phyloP scores from a whole-genome alignment of 129 eudicot genomes.

The Escallonia rubra region DNA sequence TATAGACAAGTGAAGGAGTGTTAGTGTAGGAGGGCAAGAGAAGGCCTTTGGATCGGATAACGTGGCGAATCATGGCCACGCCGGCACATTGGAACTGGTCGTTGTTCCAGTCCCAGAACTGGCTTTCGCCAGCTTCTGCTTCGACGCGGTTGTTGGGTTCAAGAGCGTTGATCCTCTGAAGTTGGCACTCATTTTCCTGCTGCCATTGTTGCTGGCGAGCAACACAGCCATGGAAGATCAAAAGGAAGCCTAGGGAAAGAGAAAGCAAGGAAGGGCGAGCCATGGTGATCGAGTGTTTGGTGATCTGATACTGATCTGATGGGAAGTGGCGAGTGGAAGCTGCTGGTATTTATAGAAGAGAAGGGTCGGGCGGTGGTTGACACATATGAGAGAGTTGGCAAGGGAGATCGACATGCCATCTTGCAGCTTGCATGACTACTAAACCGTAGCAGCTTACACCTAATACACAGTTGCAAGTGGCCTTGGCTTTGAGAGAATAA shows the following conservation, averaged over 20 bases:
- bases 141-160: conserved; percentile 38
- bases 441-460: conserved; percentile 15
- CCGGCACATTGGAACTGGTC: conserved; percentile 51
- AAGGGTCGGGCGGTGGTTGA: conserved; percentile 3
- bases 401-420: conserved; percentile 9
- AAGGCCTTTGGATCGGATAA: conserved; percentile 25
- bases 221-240: conserved; percentile 17
- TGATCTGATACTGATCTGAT: neutral
- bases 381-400: conserved; percentile 12
- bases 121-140: conserved; percentile 65
- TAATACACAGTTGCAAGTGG: neutral
- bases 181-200: conserved; percentile 39
- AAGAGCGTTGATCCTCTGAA: conserved; percentile 38
- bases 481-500: neutral
- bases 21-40: conserved; percentile 36
- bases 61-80: conserved; percentile 24
- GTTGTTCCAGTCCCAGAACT: conserved; percentile 43
- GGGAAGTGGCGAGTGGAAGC: conserved; percentile 22
- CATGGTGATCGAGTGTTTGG: conserved; percentile 7
- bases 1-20: conserved; percentile 49
- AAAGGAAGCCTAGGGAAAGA: conserved; percentile 3
- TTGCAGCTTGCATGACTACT: conserved; percentile 29
- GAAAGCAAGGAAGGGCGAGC: conserved; percentile 14
- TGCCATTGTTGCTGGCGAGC: conserved; percentile 24
- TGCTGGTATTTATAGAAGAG: conserved; percentile 25